phyloP scores from a whole-genome alignment of 257 asterid genomes.

The Lithospermum erythrorhizon region DNA sequence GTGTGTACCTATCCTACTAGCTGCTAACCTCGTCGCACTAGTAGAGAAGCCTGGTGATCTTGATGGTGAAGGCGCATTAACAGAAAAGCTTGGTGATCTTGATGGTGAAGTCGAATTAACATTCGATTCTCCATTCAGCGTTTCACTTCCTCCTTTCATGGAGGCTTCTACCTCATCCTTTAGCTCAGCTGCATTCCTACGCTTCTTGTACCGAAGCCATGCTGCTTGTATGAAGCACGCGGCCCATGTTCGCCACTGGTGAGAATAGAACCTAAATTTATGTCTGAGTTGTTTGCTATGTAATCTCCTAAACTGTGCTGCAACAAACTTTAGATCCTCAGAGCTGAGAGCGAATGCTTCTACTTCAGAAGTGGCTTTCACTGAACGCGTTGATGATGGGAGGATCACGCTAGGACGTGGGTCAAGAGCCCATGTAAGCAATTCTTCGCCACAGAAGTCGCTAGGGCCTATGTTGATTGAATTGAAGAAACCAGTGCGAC shows the following conservation, averaged over 20 bases:
- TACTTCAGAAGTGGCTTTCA: constrained; percentile 46
- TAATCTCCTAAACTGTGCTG: constrained; percentile 51
- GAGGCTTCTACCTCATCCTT: constrained; percentile 21
- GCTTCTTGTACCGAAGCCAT: constrained; percentile 43
- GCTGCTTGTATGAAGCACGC: constrained; percentile 66
- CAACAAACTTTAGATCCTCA: constrained; percentile 48
- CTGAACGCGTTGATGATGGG: constrained; percentile 61
- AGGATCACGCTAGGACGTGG: constrained; percentile 50
- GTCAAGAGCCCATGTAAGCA: constrained; percentile 54
- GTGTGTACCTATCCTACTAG: constrained; percentile 19
- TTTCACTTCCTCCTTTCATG: not conserved
- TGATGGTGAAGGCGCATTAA: not conserved
- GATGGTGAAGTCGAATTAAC: not conserved
- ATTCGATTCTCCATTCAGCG: not conserved
- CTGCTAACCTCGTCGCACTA: constrained; percentile 30
- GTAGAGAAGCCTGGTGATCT: constrained; percentile 25
- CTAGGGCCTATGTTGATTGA: constrained; percentile 44
- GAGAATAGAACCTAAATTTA: constrained; percentile 53
- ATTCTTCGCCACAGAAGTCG: constrained; percentile 66
- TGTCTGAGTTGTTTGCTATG: constrained; percentile 65
- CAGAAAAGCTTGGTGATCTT: constrained; percentile 22
- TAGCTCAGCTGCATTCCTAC: constrained; percentile 24
- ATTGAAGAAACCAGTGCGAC: constrained; percentile 55
- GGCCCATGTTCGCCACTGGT: constrained; percentile 79
- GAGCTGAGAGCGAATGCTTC: constrained; percentile 53